Evolutionary conservation across 139 green algal species (phyloP), one percentile per base, ranked within the genome.

Genomic region (Chlamydomonas eustigma): DNA sequence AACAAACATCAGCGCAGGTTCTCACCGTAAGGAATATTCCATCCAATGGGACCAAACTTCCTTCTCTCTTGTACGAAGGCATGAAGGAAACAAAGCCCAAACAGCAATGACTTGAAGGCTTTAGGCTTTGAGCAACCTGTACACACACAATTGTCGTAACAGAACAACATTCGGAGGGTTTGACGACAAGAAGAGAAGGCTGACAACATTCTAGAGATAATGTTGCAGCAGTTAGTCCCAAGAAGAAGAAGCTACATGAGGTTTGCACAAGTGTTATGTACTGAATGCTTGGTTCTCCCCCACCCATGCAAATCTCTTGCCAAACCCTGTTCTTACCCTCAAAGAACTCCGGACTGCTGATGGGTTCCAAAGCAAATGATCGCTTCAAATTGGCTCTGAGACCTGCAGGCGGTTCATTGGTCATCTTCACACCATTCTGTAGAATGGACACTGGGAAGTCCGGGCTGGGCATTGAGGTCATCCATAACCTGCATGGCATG

Each of bases 341-440:
- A 58, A 71, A 86, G 31, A 83, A 85, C 1, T 50, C 72, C 4
- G 70, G 30, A 25, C 76, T 39, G 37, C 31, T 64, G 28, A 90
- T 78, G 0, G 85, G 85, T 39, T 90, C 78, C 18, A 88, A 74
- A 1, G 51, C 67, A 52, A 77, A 51, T 51, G 36, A 86, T 22
- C 75, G 75, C 18, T 38, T 36, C 74, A 83, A 81, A 80, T 91
- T 91, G 44, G 84, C 78, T 12, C 74, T 65, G 58, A 91, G 79
- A 2, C 84, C 86, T 44, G 73, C 74, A 30, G 86, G 86, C 25
- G 86, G 86, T 73, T 91, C 86, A 58, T 81, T 87, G 58, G 82
- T 91, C 76, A 91, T 88, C 80, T 91, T 89, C 35, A 91, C 84
- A 30, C 79, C 58, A 71, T 82, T 84, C 67, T 92, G 85, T 5